Evolutionary conservation across 345 rosid genomes (phyloP).

Genomic region (Gossypium ekmanianum): DNA sequence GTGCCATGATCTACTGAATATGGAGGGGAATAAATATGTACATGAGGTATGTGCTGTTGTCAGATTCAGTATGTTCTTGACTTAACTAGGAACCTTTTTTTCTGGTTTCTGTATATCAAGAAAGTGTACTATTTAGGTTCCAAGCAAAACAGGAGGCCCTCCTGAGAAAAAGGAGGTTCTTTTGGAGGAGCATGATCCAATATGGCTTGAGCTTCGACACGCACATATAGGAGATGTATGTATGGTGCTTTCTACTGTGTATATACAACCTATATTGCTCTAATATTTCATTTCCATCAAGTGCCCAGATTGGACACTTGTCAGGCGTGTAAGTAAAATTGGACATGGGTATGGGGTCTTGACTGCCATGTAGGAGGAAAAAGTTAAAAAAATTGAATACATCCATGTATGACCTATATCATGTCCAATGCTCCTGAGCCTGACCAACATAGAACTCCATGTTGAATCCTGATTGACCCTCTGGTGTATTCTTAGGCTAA

Average conservation of each 20-base stretch:
- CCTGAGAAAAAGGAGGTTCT: constrained; percentile 96
- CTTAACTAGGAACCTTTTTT: constrained; percentile 23
- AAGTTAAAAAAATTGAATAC: neutral
- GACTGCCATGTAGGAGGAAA: neutral
- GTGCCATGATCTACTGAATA: constrained; percentile 87
- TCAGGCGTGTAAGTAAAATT: constrained; percentile 4
- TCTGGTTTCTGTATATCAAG: constrained; percentile 32
- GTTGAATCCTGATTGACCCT: constrained; percentile 28
- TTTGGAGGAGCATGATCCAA: constrained; percentile 96
- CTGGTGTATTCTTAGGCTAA: constrained; percentile 67
- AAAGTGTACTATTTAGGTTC: constrained; percentile 48
- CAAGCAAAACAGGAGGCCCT: constrained; percentile 70
- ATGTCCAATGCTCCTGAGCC: neutral
- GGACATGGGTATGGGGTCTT: neutral
- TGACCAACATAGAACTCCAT: neutral
- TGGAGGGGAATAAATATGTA: constrained; percentile 97
- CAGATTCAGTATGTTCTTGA: constrained; percentile 18
- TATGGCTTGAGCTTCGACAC: constrained; percentile 98
- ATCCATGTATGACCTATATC: neutral
- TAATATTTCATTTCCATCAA: neutral
- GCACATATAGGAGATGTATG: constrained; percentile 93
- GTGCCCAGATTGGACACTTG: neutral
- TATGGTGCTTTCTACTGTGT: constrained; percentile 26
- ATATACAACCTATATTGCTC: constrained; percentile 8
- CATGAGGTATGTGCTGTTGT: constrained; percentile 61